A percentile compares a stretch with the other conserved stretches of the same genome.
phyloP scores from a whole-genome alignment of 495 filamentous ascomycete genomes.

The Thermothielavioides terrestris region DNA sequence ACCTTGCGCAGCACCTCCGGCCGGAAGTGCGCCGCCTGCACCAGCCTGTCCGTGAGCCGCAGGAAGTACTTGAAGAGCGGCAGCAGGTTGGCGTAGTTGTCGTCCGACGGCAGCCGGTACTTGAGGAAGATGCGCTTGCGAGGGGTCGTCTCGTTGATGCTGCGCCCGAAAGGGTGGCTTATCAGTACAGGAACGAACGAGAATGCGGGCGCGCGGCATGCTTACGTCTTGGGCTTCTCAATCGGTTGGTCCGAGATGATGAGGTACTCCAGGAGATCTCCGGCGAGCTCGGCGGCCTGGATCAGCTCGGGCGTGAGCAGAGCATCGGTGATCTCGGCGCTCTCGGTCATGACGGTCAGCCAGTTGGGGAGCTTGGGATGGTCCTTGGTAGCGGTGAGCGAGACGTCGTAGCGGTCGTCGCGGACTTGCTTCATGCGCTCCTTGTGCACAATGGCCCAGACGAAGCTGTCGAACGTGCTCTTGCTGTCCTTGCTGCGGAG shows the following conservation, averaged over 20 bases:
- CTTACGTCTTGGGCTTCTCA: conserved; percentile 83
- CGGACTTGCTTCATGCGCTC: conserved; percentile 81
- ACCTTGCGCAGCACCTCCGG: conserved; percentile 83
- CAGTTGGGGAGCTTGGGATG: conserved; percentile 82
- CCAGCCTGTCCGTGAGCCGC: conserved; percentile 74
- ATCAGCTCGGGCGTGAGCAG: conserved; percentile 78
- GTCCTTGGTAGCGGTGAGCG: conserved; percentile 85
- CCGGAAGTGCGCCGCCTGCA: conserved; percentile 69
- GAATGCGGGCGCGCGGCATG: neutral
- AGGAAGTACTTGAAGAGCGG: conserved; percentile 78
- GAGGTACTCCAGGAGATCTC: conserved; percentile 75
- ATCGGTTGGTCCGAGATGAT: conserved; percentile 85
- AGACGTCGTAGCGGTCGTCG: conserved; percentile 89
- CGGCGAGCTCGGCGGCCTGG: conserved; percentile 69
- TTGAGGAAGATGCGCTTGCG: conserved; percentile 80
- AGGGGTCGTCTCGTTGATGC: conserved; percentile 74
- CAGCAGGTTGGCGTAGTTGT: conserved; percentile 55
- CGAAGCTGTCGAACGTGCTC: conserved; percentile 80
- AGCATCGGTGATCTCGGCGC: conserved; percentile 84
- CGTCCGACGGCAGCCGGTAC: conserved; percentile 58
- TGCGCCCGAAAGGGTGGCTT: conserved; percentile 32
- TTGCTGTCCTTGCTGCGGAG: conserved; percentile 51
- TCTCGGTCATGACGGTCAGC: conserved; percentile 94
- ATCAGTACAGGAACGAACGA: neutral
- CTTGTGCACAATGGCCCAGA: conserved; percentile 95